These are phyloP conservation scores for Garcia nutans DNA, from an alignment of 345 rosid genomes.

Conservation along the genomic window DNA sequence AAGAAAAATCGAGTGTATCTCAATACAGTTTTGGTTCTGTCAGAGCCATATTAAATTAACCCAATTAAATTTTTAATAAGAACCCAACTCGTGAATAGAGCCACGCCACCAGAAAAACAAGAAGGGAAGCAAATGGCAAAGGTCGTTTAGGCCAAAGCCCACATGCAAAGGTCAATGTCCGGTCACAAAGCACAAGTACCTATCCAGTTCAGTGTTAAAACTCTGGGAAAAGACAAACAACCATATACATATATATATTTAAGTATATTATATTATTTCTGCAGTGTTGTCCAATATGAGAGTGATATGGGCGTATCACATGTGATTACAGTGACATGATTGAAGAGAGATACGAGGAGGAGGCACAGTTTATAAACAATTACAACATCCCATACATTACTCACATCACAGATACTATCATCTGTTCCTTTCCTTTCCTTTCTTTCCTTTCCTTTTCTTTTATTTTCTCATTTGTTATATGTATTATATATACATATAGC, in stretches of 20 bases:
- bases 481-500: slow-evolving; percentile 13
- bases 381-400: too few relatives aligned
- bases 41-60: too few relatives aligned
- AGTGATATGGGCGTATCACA: slow-evolving; percentile 16
- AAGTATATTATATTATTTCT: too few relatives aligned
- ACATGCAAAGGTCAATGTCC: neutral
- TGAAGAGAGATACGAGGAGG: slow-evolving; percentile 16
- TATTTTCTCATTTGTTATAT: neutral
- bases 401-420: neutral
- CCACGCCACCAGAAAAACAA: too few relatives aligned
- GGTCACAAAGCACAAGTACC: neutral
- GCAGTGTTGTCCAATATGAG: neutral
- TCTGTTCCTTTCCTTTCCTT: neutral
- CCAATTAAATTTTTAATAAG: too few relatives aligned
- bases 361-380: too few relatives aligned
- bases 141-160: neutral
- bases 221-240: neutral
- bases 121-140: neutral
- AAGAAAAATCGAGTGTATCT: too few relatives aligned
- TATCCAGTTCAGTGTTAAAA: too few relatives aligned
- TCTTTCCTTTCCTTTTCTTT: neutral
- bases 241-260: too few relatives aligned
- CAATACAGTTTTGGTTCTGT: too few relatives aligned
- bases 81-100: too few relatives aligned
- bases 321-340: slow-evolving; percentile 19